phyloP scores from a whole-genome alignment of 495 filamentous ascomycete species.

The Penicillium fimorum region DNA sequence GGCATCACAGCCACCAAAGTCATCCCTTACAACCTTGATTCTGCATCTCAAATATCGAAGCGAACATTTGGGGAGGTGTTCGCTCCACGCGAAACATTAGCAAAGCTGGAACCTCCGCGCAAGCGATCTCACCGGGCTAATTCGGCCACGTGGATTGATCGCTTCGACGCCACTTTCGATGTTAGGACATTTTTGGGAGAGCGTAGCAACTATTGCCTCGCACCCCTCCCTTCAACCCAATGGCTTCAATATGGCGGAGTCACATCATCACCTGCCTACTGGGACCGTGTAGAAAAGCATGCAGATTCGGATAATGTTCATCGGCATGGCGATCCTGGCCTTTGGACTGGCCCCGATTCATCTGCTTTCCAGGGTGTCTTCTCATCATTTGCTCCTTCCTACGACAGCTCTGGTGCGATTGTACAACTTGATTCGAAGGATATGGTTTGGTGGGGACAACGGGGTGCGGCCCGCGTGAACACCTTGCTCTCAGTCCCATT shows the following conservation, averaged over 20 bases:
- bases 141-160: slow-evolving; percentile 39
- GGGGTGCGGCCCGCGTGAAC: slow-evolving; percentile 61
- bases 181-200: slow-evolving; percentile 38
- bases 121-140: slow-evolving; percentile 29
- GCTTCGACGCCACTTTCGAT: slow-evolving; percentile 43
- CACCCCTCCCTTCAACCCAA: slow-evolving; percentile 38
- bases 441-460: slow-evolving; percentile 82
- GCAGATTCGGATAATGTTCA: slow-evolving; percentile 12
- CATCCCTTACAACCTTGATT: slow-evolving; percentile 51
- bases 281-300: slow-evolving; percentile 43
- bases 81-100: slow-evolving; percentile 63
- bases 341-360: slow-evolving; percentile 38
- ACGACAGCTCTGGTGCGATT: slow-evolving; percentile 74
- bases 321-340: slow-evolving; percentile 31
- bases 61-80: slow-evolving; percentile 81
- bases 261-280: slow-evolving; percentile 42
- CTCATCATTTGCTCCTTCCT: slow-evolving; percentile 82
- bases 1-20: slow-evolving; percentile 71
- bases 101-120: slow-evolving; percentile 65
- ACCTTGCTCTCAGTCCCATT: slow-evolving; percentile 47
- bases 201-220: slow-evolving; percentile 41
- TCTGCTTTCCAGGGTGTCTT: slow-evolving; percentile 78
- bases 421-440: slow-evolving; percentile 68
- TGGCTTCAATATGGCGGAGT: slow-evolving; percentile 49
- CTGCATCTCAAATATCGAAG: slow-evolving; percentile 37